Conservation (phyloP, 768 basidiomycete genomes). For the Pilatotrama ljubarskyi region DNA sequence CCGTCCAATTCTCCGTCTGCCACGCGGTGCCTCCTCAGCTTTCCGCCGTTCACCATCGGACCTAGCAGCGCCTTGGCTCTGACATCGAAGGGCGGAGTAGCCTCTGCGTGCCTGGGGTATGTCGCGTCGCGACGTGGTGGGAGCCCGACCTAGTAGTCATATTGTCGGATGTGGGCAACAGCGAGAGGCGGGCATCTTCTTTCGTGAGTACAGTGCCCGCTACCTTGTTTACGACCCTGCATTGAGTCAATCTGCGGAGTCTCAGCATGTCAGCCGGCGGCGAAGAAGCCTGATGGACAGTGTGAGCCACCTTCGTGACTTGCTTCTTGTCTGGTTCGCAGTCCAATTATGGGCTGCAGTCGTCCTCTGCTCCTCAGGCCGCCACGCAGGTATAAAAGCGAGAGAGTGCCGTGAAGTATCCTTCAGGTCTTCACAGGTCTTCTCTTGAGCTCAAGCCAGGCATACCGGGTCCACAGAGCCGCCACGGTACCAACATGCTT, state of each 20-base stretch:
- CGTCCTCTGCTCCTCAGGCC: not conserved
- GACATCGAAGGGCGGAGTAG: no score
- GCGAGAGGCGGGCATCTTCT: not conserved
- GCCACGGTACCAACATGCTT: not conserved
- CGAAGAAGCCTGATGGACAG: conserved; percentile 14
- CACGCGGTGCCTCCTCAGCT: not conserved
- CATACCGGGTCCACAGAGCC: not conserved
- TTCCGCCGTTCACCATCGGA: not conserved
- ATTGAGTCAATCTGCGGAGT: not conserved
- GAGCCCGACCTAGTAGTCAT: not conserved
- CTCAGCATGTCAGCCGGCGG: conserved; percentile 11
- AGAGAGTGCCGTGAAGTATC: not conserved
- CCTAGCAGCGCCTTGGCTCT: not conserved
- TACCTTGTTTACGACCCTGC: not conserved
- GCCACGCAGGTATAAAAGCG: conserved; percentile 3
- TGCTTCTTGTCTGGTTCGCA: conserved; percentile 8
- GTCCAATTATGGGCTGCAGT: conserved; percentile 9
- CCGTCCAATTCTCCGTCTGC: conserved; percentile 6
- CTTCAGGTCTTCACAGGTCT: not conserved
- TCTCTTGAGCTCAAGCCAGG: not conserved
- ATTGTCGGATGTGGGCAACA: not conserved
- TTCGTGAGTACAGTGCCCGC: not conserved
- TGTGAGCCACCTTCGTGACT: conserved; percentile 9
- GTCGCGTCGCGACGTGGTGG: not conserved
- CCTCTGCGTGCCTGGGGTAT: not conserved